Conservation (phyloP, 352 stramenopile species). For the Phytophthora constricta region DNA sequence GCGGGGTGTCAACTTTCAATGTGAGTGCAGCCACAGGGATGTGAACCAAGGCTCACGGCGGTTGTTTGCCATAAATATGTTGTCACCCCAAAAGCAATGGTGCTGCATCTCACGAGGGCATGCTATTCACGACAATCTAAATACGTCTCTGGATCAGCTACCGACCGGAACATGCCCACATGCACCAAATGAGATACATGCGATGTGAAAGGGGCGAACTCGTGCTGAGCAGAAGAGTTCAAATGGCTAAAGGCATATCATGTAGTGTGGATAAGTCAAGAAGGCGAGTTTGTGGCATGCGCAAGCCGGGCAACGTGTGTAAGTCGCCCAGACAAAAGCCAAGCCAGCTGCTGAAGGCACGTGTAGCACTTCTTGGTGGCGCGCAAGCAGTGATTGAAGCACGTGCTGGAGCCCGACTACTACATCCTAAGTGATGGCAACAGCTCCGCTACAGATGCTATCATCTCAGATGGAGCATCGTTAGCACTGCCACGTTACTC, state of each 20-base stretch:
- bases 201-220: no score
- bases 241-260: no score
- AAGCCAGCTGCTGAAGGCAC: not conserved
- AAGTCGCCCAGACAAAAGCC: not conserved
- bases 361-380: not conserved
- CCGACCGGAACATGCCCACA: no score
- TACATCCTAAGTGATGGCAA: not conserved
- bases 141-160: no score
- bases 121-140: not conserved
- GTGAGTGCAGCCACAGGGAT: not conserved
- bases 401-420: not conserved
- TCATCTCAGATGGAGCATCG: not conserved
- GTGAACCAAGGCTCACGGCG: not conserved
- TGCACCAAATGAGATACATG: no score
- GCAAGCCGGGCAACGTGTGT: no score
- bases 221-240: no score
- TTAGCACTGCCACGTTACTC: not conserved
- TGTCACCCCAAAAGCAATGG: no score
- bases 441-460: not conserved
- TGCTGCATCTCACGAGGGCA: not conserved
- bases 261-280: no score
- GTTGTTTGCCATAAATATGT: no score
- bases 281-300: no score
- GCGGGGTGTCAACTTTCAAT: not conserved
- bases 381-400: no score